Evolutionary conservation across 164 flowering plant species (phyloP).

Genomic region (Stephania cephalantha): DNA sequence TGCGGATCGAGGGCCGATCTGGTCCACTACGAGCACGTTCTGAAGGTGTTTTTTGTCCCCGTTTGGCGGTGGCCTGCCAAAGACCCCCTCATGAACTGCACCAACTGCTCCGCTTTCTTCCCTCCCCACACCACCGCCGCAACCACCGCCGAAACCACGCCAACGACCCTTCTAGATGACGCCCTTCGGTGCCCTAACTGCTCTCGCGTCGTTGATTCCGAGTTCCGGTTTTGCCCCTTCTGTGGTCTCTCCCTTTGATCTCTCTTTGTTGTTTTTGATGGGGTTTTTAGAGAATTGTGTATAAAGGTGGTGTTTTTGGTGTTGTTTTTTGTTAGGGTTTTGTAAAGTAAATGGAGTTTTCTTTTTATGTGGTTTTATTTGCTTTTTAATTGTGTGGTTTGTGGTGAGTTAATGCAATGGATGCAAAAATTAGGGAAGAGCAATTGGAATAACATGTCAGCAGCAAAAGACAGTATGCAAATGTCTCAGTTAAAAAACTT

Average conservation of each 20-base stretch:
- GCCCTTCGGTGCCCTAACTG: constrained; percentile 51
- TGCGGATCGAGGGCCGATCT: constrained; percentile 78
- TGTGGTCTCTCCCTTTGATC: constrained; percentile 65
- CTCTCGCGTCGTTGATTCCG: constrained; percentile 44
- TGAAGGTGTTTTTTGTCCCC: constrained; percentile 79
- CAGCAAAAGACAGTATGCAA: too few species aligned
- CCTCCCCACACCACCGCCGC: constrained; percentile 38
- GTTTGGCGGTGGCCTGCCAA: constrained; percentile 82
- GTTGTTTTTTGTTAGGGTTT: neutral
- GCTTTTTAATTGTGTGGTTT: neutral
- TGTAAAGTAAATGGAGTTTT: neutral
- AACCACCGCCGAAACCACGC: constrained; percentile 6
- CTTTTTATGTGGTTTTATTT: neutral
- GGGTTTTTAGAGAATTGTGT: neutral
- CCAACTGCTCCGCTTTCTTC: constrained; percentile 46
- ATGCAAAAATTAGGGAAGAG: too few species aligned
- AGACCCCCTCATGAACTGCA: constrained; percentile 54
- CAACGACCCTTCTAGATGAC: constrained; percentile 15
- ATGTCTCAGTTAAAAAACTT: too few species aligned
- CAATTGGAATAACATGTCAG: too few species aligned
- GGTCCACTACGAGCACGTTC: constrained; percentile 76
- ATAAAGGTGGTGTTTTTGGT: neutral
- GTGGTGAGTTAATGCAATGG: neutral
- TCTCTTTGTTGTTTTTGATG: neutral
- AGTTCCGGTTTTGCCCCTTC: constrained; percentile 79